These are phyloP conservation scores for Chrysoporthe cubensis DNA, from an alignment of 2,329 filamentous ascomycete genomes.

Conservation along the genomic window DNA sequence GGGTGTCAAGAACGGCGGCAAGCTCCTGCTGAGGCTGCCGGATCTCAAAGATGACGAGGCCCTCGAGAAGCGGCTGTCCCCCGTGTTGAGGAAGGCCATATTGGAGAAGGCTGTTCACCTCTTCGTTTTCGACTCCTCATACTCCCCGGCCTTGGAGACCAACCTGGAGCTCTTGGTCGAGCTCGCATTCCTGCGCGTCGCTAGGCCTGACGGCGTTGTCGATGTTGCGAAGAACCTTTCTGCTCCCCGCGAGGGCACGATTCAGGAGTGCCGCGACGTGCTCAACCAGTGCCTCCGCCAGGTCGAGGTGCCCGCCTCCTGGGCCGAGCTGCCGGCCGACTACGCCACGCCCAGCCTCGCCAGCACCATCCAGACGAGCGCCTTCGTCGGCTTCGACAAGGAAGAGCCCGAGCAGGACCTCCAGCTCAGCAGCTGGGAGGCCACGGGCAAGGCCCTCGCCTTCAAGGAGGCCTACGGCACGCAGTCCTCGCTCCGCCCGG, in stretches of 20 bases:
- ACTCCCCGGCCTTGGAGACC: slow-evolving; percentile 69
- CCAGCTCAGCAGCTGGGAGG: slow-evolving; percentile 75
- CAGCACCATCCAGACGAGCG: slow-evolving; percentile 72
- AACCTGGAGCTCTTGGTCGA: slow-evolving; percentile 71
- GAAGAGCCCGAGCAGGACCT: slow-evolving; percentile 70
- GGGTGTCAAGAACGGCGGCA: slow-evolving; percentile 70
- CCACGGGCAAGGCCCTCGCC: slow-evolving; percentile 80
- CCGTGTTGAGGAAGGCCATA: slow-evolving; percentile 70
- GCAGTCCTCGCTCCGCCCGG: slow-evolving; percentile 74
- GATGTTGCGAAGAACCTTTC: slow-evolving; percentile 68
- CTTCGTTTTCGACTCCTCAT: slow-evolving; percentile 74
- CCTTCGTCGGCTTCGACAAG: slow-evolving; percentile 82
- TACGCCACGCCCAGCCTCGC: slow-evolving; percentile 57
- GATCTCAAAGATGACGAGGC: slow-evolving; percentile 89
- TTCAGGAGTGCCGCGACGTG: slow-evolving; percentile 65
- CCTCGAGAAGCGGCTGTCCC: slow-evolving; percentile 81
- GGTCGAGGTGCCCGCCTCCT: slow-evolving; percentile 77
- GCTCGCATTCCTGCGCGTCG: slow-evolving; percentile 80
- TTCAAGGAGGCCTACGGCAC: slow-evolving; percentile 96
- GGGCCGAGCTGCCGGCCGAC: slow-evolving; percentile 72
- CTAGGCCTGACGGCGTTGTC: slow-evolving; percentile 66
- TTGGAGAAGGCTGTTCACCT: slow-evolving; percentile 72
- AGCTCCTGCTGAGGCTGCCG: slow-evolving; percentile 75
- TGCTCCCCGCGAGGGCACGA: slow-evolving; percentile 55
- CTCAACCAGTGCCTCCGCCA: slow-evolving; percentile 72